Evolutionary conservation across 495 filamentous ascomycete genomes (phyloP).

Genomic region (Penicillium silybi): DNA sequence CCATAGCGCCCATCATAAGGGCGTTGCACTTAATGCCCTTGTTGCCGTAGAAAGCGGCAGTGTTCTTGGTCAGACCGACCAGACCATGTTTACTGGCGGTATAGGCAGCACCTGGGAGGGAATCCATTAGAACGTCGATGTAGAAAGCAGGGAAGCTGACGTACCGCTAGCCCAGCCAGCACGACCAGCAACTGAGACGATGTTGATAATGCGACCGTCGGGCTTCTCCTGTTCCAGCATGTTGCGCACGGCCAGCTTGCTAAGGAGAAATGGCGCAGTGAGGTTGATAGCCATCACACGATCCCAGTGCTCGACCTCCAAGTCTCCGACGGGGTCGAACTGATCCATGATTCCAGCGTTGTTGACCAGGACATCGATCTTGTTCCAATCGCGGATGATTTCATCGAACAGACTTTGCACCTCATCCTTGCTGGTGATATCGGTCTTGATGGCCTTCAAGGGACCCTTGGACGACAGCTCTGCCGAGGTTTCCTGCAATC

Average conservation of each 20-base stretch:
- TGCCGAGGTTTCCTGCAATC: conserved; percentile 33
- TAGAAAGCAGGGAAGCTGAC: not conserved
- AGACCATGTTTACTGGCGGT: conserved; percentile 28
- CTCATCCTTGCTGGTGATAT: conserved; percentile 34
- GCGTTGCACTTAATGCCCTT: conserved; percentile 57
- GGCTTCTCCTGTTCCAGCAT: conserved; percentile 29
- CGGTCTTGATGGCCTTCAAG: conserved; percentile 35
- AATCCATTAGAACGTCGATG: conserved; percentile 8
- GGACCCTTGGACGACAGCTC: conserved; percentile 33
- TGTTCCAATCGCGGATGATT: conserved; percentile 27
- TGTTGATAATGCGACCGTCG: conserved; percentile 36
- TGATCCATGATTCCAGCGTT: conserved; percentile 53
- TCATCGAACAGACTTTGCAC: conserved; percentile 35
- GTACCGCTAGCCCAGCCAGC: conserved; percentile 33
- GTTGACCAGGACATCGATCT: conserved; percentile 40
- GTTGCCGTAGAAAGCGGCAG: conserved; percentile 53
- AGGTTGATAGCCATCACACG: conserved; percentile 56
- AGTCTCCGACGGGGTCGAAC: conserved; percentile 51
- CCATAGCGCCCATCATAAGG: conserved; percentile 54
- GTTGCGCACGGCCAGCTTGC: conserved; percentile 49
- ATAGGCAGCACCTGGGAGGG: conserved; percentile 19
- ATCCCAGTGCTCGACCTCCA: conserved; percentile 52
- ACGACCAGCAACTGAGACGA: conserved; percentile 34
- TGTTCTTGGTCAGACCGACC: conserved; percentile 60
- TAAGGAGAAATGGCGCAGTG: conserved; percentile 52